Conservation (phyloP, 495 filamentous ascomycete species). For the Penicillium silybi region DNA sequence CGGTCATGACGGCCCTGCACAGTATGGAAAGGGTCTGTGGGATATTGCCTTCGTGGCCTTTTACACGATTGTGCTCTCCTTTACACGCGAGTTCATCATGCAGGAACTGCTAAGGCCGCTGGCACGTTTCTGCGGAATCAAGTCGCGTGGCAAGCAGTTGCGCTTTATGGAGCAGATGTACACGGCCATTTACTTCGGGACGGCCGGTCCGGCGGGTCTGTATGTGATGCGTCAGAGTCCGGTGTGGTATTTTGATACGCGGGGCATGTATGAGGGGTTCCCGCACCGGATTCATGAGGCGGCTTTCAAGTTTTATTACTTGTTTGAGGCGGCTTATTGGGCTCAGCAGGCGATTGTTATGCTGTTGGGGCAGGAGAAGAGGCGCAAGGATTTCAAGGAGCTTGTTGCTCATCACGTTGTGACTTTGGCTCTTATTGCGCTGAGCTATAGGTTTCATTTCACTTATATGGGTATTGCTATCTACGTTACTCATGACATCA, state of each 20-base stretch:
- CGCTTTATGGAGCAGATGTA: conserved; percentile 94
- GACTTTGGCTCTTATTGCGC: conserved; percentile 68
- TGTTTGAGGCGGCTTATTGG: conserved; percentile 91
- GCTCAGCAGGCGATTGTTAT: conserved; percentile 84
- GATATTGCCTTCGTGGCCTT: conserved; percentile 80
- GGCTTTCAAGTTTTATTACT: conserved; percentile 84
- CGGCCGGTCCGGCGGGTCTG: conserved; percentile 72
- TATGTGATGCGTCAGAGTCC: conserved; percentile 82
- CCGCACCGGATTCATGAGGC: conserved; percentile 75
- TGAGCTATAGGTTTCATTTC: conserved; percentile 92
- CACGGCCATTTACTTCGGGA: conserved; percentile 80
- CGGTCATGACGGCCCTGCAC: conserved; percentile 31
- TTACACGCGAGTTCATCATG: conserved; percentile 91
- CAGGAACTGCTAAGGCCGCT: conserved; percentile 73
- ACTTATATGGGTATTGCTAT: conserved; percentile 87
- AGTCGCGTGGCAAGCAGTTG: conserved; percentile 64
- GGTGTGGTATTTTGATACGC: conserved; percentile 88
- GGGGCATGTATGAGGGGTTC: conserved; percentile 76
- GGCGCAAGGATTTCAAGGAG: conserved; percentile 84
- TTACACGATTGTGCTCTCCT: conserved; percentile 77
- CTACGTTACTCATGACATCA: conserved; percentile 88
- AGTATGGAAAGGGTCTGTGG: conserved; percentile 80
- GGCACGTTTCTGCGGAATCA: conserved; percentile 59
- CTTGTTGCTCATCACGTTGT: conserved; percentile 86
- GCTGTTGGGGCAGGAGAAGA: conserved; percentile 77